Conservation (phyloP, 1,139 yeast species). For the Kurtzmaniella natalensis region DNA sequence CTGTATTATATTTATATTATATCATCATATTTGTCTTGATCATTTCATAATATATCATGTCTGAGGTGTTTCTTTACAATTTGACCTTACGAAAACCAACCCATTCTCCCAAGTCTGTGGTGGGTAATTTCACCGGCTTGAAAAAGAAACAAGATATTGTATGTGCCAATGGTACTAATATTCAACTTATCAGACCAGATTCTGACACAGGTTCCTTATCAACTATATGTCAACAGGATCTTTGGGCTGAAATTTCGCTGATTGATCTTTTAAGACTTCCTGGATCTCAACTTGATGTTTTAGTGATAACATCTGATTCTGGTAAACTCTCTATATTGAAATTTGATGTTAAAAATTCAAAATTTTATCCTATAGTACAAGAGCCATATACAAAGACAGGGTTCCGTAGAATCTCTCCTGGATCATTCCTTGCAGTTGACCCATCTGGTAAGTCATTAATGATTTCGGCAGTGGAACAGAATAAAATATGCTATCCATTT, state of each 20-base stretch:
- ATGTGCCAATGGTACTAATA: constrained; percentile 48
- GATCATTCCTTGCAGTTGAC: constrained; percentile 70
- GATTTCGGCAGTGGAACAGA: constrained; percentile 68
- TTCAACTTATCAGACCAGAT: constrained; percentile 52
- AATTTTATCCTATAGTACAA: constrained; percentile 48
- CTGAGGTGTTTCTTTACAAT: constrained; percentile 4
- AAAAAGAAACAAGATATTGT: constrained; percentile 62
- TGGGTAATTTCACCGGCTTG: constrained; percentile 64
- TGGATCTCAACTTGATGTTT: constrained; percentile 50
- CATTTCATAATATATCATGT: no score
- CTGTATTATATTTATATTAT: no score
- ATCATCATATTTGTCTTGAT: no score
- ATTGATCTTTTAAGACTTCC: constrained; percentile 48
- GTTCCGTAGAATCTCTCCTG: constrained; percentile 70
- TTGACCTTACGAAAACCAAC: constrained; percentile 5
- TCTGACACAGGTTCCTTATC: constrained; percentile 52
- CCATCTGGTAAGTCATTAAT: constrained; percentile 69
- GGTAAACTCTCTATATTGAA: constrained; percentile 65
- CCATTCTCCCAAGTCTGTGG: constrained; percentile 10
- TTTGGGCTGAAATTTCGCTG: constrained; percentile 58
- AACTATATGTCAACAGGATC: constrained; percentile 37
- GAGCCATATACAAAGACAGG: constrained; percentile 79
- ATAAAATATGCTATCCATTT: constrained; percentile 56
- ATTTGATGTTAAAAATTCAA: constrained; percentile 32
- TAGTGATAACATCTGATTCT: constrained; percentile 77